Conservation (phyloP, 345 rosid species). For the Acer saccharum region DNA sequence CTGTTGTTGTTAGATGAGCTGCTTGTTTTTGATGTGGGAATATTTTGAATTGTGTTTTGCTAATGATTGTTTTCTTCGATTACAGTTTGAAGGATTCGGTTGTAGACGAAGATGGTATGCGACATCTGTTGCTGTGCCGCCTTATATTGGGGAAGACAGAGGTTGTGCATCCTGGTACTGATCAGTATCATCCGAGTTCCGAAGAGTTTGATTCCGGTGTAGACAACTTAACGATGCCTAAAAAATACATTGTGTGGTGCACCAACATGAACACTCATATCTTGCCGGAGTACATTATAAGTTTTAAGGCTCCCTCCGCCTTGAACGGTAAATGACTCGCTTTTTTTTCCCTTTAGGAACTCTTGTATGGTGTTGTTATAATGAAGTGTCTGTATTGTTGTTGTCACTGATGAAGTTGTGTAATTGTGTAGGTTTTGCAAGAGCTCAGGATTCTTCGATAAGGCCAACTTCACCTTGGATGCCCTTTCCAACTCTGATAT, state of each 20-base stretch:
- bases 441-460: slow-evolving; percentile 29
- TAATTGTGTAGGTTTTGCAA: slow-evolving; percentile 31
- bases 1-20: background rate
- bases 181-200: slow-evolving; percentile 58
- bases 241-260: slow-evolving; percentile 70
- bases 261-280: slow-evolving; percentile 70
- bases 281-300: slow-evolving; percentile 64
- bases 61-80: background rate
- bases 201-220: slow-evolving; percentile 73
- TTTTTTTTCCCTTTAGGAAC: background rate
- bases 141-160: slow-evolving; percentile 72
- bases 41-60: background rate
- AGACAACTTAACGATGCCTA: slow-evolving; percentile 52
- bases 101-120: slow-evolving; percentile 54
- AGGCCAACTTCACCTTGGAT: slow-evolving; percentile 76
- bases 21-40: background rate
- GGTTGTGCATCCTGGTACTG: slow-evolving; percentile 54
- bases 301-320: slow-evolving; percentile 55
- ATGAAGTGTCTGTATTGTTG: background rate
- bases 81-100: slow-evolving; percentile 49
- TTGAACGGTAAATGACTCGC: slow-evolving; percentile 38
- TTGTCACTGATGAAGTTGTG: background rate
- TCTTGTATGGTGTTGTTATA: background rate
- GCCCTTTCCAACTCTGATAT: slow-evolving; percentile 63
- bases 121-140: slow-evolving; percentile 72